Evolutionary conservation across 805 yeast genomes (phyloP), one percentile per base, ranked within the genome.

Genomic region (Candida verbasci): DNA sequence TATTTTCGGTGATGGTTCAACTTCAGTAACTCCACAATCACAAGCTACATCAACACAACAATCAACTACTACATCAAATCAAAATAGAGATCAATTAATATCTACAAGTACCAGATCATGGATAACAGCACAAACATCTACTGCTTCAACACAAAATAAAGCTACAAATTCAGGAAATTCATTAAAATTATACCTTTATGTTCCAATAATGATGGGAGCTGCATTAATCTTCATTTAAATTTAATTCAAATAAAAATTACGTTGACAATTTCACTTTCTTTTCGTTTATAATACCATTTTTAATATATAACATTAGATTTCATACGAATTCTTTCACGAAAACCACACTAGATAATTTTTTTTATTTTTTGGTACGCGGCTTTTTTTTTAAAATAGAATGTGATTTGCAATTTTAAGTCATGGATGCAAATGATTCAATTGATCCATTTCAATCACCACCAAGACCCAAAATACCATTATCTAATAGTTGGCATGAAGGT

Each of bases 1-100:
- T 29, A 43, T 67, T 3, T 62, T 61, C 49, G 58, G 35, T 24
- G 14, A 9, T 20, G 17, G 60, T 8, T 41, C 52, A 3, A 24
- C 44, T 21, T 27, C 48, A 17, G 32, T 44, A 9, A 6, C 29
- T n/a, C 17, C 48, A 15, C 24, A 45, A 7, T 30, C 45, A 9
- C 6, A 44, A 4, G 37, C 41, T 27, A 12, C 36, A 6, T n/a
- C 26, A 45, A n/a, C 25, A 5, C 44, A 6, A 34, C 43, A 17
- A 7, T 22, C 30, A 8, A 21, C 41, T 8, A 20, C 42, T 8
- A 14, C 34, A 21, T 20, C 40, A 2, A 29, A 37, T 14, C 26
- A 25, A 24, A 29, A 35, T 21, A 30, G 24, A 17, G 25, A 26
- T 3, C 24, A 8, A 12, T 20, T 26, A 18, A 17, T 24, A 17